A percentile compares a stretch with the other conserved stretches of the same genome.
Conservation (phyloP, 345 rosid species). For the Toxicodendron radicans region DNA sequence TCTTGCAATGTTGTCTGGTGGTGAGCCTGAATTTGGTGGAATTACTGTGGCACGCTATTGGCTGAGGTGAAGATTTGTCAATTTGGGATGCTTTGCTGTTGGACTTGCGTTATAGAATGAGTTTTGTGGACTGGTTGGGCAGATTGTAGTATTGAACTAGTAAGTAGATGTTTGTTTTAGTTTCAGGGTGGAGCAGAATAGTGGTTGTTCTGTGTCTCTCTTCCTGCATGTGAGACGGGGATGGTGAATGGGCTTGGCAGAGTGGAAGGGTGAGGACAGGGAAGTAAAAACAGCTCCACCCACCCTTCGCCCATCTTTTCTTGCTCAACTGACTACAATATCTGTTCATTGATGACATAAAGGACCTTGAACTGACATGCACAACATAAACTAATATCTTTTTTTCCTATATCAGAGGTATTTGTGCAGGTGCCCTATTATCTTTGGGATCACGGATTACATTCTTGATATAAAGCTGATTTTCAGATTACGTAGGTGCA, state of each 20-base stretch:
- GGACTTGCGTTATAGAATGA: neutral
- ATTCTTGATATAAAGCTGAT: neutral
- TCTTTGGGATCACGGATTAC: neutral
- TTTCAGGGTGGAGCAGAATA: neutral
- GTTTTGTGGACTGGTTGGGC: neutral
- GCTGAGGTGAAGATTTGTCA: neutral
- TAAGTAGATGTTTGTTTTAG: slow-evolving; percentile 6
- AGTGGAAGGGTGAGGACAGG: neutral
- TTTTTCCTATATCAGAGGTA: neutral
- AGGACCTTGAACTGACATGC: neutral
- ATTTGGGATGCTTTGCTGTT: neutral
- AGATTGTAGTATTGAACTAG: neutral
- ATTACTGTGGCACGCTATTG: neutral
- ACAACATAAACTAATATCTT: neutral
- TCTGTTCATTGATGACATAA: neutral
- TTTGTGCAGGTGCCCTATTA: neutral
- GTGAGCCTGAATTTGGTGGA: neutral
- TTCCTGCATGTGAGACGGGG: neutral
- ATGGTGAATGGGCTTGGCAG: neutral
- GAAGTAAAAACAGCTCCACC: neutral
- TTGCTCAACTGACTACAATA: neutral
- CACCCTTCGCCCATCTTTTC: neutral
- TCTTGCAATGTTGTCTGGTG: neutral
- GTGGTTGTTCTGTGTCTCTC: neutral
- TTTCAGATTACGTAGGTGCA: neutral